Evolutionary conservation across 306 rosid genomes (phyloP).

Genomic region (apple (Malus domestica)): ASM211411v1 NC_041799.1:26656501-26657000

Average conservation of each 20-base stretch:
- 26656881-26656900: constrained; percentile 94
- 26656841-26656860: constrained; percentile 92
- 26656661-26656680: constrained; percentile 49
- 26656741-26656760: constrained; percentile 69
- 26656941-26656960: constrained; percentile 96
- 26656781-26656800: constrained; percentile 12
- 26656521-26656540: not conserved
- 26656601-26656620: not conserved
- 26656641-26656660: not conserved
- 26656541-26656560: not conserved
- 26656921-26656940: constrained; percentile 97
- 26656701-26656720: constrained; percentile 83
- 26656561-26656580: not conserved
- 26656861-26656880: constrained; percentile 97
- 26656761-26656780: constrained; percentile 1
- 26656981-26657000: not conserved
- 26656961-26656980: constrained; percentile 80
- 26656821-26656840: constrained; percentile 23
- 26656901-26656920: constrained; percentile 88
- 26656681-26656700: constrained; percentile 96
- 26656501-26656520: not conserved
- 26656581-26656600: not conserved
- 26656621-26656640: not conserved
- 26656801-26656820: not conserved
- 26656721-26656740: constrained; percentile 88